Conservation (phyloP, 495 filamentous ascomycete genomes). For the Penicillium samsonianum region DNA sequence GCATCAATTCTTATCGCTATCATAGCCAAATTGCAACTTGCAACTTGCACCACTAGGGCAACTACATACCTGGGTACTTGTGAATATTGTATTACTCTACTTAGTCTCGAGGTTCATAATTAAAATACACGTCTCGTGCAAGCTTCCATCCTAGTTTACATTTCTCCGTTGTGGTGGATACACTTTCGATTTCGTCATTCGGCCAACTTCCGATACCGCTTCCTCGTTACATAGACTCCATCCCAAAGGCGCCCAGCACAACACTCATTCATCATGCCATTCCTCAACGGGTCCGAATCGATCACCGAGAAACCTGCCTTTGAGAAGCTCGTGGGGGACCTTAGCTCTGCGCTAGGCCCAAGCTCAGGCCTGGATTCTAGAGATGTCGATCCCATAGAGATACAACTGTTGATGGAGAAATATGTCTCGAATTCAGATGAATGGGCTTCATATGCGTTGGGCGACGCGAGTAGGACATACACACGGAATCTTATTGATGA, state of each 20-base stretch:
- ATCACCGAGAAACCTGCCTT: conserved; percentile 47
- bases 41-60: no score
- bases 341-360: conserved; percentile 71
- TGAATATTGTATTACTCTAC: background rate
- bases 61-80: background rate
- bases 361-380: conserved; percentile 77
- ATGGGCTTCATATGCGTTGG: conserved; percentile 72
- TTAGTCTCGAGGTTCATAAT: background rate
- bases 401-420: conserved; percentile 66
- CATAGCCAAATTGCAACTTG: conserved; percentile 5
- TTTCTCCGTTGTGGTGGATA: background rate
- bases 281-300: conserved; percentile 23
- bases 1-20: conserved; percentile 28
- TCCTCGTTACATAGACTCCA: background rate
- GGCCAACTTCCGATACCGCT: conserved; percentile 23
- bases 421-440: conserved; percentile 68
- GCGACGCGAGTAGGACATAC: conserved; percentile 65
- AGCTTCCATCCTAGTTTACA: background rate
- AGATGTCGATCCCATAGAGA: conserved; percentile 70
- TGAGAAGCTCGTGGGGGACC: conserved; percentile 69
- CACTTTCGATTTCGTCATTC: conserved; percentile 8
- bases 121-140: background rate
- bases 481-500: conserved; percentile 88
- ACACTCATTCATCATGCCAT: conserved; percentile 36
- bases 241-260: background rate